Evolutionary conservation across 257 asterid species (phyloP), one percentile per base, ranked within the genome.

Genomic region (Capsicum rhomboideum): DNA sequence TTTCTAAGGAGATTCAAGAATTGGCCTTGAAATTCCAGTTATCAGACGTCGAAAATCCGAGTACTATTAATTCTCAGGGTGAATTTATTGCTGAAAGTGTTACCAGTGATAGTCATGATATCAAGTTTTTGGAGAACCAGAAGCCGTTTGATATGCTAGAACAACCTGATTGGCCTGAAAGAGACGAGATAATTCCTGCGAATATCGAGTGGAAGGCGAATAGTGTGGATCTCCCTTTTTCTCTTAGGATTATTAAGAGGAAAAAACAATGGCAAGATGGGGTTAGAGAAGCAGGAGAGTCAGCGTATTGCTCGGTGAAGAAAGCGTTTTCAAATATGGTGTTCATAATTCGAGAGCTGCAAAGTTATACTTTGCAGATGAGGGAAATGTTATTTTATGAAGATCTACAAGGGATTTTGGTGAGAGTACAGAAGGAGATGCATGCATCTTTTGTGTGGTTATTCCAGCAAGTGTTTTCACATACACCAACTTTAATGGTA

Each of bases 241-340:
- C 99, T 12, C 97, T 97, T 31, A 84, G 97, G 82, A 89, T 93
- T 16, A 95, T 95, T 68, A 91, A 90, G 91, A 87, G 91, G 71
- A 97, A 94, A 85, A 97, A 87, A 42, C 97, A 95, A 84, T 95
- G 97, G 97, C 91, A 90, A 44, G 87, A 87, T 54, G 99, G 97
- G 55, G 23, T 95, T 20, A 84, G 54, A 54, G 95, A 85, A 26
- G 96, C 86, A 21, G 94, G 97, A 40, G 97, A 91, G 82, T 89
- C 93, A 2, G 97, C 97, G 0, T 91, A 82, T 82, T 92, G 97
- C 84, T 96, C 99, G 4, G 88, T 97, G 61, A 92, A 97, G 83
- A 95, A 86, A 82, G 99, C 99, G 1, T 97, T 97, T 85, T 95
- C 99, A 0, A 95, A 97, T 0, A 93, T 97, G 98, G 99, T 97